Percentiles rank a stretch among this genome's conserved stretches.
These are phyloP conservation scores for Dothideomycetes sp. DNA, from an alignment of 2,329 filamentous ascomycete species.

Conservation along the genomic window DNA sequence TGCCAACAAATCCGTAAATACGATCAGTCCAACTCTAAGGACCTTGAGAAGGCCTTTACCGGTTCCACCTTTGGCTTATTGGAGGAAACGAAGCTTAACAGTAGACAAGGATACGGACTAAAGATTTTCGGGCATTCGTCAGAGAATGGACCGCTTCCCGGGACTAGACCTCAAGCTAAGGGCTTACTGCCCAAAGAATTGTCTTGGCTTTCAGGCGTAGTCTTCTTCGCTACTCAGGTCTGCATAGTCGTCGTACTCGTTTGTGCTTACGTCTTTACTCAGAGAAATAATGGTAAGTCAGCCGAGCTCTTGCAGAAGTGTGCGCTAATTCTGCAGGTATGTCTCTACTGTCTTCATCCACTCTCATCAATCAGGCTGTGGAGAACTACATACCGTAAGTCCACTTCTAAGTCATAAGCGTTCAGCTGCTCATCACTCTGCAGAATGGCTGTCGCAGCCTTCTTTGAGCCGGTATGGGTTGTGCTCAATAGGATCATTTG, in stretches of 20 bases:
- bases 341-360: constrained; percentile 23
- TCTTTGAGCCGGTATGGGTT: constrained; percentile 48
- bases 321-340: constrained; percentile 19
- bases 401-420: no score
- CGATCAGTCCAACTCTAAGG: neutral
- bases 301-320: neutral
- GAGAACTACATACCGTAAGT: constrained; percentile 45
- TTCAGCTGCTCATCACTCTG: no score
- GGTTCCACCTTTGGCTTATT: neutral
- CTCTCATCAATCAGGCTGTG: constrained; percentile 28
- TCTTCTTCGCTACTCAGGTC: neutral
- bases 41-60: neutral
- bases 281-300: neutral
- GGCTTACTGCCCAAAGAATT: neutral
- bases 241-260: neutral
- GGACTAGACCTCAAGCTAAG: neutral
- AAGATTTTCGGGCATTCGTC: neutral
- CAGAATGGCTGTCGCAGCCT: constrained; percentile 41
- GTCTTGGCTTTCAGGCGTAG: constrained; percentile 1
- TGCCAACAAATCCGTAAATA: neutral
- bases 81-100: neutral
- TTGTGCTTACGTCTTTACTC: neutral
- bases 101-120: neutral
- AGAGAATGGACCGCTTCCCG: neutral
- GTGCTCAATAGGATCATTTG: constrained; percentile 43